Evolutionary conservation across 257 asterid species (phyloP).

Genomic region (Rubia yunnanensis): DNA sequence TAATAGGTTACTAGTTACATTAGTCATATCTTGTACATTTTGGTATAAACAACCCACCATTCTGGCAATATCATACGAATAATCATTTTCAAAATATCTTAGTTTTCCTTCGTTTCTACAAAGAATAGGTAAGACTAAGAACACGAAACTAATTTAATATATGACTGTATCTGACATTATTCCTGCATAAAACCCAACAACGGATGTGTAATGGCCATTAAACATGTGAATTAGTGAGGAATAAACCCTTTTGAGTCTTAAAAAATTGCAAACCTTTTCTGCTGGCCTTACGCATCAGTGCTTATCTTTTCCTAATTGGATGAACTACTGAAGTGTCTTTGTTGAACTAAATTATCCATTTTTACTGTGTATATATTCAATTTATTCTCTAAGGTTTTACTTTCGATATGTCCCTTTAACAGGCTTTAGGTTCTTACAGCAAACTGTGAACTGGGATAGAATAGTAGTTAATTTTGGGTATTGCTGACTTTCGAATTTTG

Average conservation of each 20-base stretch:
- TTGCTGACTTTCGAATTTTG: neutral
- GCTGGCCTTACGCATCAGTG: constrained; percentile 12
- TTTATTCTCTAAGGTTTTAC: neutral
- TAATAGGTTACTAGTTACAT: no score
- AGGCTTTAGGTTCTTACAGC: constrained; percentile 1
- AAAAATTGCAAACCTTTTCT: neutral
- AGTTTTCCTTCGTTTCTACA: no score
- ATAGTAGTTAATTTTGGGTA: neutral
- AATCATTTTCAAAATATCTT: no score
- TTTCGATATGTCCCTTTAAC: neutral
- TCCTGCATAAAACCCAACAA: constrained; percentile 14
- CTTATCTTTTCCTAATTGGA: neutral
- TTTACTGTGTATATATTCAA: neutral
- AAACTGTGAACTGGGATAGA: neutral
- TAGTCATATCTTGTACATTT: no score
- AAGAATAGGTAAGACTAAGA: neutral
- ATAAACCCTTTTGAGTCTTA: neutral
- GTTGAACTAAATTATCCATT: neutral
- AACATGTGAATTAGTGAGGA: constrained; percentile 15
- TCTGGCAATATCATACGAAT: no score
- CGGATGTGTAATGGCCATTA: neutral
- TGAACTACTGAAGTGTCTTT: constrained; percentile 5
- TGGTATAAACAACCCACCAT: no score
- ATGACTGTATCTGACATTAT: constrained; percentile 32
- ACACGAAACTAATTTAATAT: neutral